Evolutionary conservation across 106 monocot genomes (phyloP).

Genomic region (Vanilla planifolia): DNA sequence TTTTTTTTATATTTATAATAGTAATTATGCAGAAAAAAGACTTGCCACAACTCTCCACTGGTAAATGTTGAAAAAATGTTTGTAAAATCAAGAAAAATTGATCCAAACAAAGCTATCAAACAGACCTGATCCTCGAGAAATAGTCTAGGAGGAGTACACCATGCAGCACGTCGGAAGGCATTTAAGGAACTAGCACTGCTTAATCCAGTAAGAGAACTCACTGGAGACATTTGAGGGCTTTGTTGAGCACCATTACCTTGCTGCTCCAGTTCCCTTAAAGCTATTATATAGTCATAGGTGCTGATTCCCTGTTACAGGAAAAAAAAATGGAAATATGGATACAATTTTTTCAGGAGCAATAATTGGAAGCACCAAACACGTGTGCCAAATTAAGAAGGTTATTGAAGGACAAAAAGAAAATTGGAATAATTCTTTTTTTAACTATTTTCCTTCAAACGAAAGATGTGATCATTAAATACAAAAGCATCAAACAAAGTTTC

Average conservation of each 20-base stretch:
- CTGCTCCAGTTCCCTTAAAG: slow-evolving; percentile 55
- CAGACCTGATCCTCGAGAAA: slow-evolving; percentile 53
- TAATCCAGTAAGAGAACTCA: slow-evolving; percentile 50
- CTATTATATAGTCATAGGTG: slow-evolving; percentile 61
- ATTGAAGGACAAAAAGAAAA: too few relatives aligned
- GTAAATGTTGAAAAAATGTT: too few relatives aligned
- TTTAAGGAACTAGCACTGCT: slow-evolving; percentile 51
- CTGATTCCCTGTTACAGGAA: slow-evolving; percentile 42
- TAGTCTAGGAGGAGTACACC: slow-evolving; percentile 55
- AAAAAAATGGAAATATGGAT: not conserved
- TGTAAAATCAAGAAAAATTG: not conserved
- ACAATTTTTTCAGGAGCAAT: not conserved
- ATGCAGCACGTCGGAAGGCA: slow-evolving; percentile 32
- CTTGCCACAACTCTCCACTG: too few relatives aligned
- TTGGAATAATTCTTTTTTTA: not conserved
- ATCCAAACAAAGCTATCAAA: slow-evolving; percentile 2
- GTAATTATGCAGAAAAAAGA: too few relatives aligned
- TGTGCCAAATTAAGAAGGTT: not conserved
- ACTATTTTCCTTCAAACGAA: too few relatives aligned
- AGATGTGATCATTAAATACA: not conserved
- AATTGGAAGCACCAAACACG: not conserved
- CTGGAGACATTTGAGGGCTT: slow-evolving; percentile 41
- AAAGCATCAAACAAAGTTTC: not conserved
- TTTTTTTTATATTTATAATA: too few relatives aligned
- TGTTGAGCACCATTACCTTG: slow-evolving; percentile 29